phyloP scores from a whole-genome alignment of 1,139 yeast genomes.

The Geotrichum aggregatum region DNA sequence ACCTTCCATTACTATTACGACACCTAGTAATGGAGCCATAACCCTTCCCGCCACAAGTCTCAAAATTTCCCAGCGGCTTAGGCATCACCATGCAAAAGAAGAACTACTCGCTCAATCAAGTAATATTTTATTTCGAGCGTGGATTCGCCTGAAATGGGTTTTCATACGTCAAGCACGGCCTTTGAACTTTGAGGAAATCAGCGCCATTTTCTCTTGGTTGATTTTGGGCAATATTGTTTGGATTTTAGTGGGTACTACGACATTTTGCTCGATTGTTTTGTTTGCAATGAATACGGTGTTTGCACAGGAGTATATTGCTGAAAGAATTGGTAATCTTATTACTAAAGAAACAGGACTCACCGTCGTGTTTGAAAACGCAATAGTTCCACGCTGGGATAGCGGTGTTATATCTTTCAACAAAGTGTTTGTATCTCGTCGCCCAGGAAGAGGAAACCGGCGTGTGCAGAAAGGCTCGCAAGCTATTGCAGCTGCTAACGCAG shows the following conservation, averaged over 20 bases:
- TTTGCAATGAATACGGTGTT: conserved; percentile 77
- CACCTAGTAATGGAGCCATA: conserved; percentile 8
- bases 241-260: conserved; percentile 83
- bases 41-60: conserved; percentile 16
- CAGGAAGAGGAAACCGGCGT: conserved; percentile 43
- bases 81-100: conserved; percentile 40
- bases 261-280: conserved; percentile 76
- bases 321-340: conserved; percentile 71
- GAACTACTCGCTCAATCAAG: conserved; percentile 53
- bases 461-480: conserved; percentile 70
- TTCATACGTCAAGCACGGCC: conserved; percentile 63
- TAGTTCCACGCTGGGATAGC: conserved; percentile 90
- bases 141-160: conserved; percentile 65
- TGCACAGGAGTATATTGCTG: conserved; percentile 86
- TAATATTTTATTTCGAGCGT: conserved; percentile 48
- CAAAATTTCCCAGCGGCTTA: conserved; percentile 7
- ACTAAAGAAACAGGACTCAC: conserved; percentile 85
- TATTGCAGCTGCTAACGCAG: conserved; percentile 50
- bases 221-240: conserved; percentile 79
- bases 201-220: conserved; percentile 88
- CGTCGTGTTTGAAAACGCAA: conserved; percentile 88
- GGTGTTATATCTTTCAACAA: conserved; percentile 80
- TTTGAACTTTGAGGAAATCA: conserved; percentile 79
- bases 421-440: conserved; percentile 83
- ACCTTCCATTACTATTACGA: conserved; percentile 11